phyloP scores from a whole-genome alignment of 768 basidiomycete species.

The Rhizopogon vulgaris region DNA sequence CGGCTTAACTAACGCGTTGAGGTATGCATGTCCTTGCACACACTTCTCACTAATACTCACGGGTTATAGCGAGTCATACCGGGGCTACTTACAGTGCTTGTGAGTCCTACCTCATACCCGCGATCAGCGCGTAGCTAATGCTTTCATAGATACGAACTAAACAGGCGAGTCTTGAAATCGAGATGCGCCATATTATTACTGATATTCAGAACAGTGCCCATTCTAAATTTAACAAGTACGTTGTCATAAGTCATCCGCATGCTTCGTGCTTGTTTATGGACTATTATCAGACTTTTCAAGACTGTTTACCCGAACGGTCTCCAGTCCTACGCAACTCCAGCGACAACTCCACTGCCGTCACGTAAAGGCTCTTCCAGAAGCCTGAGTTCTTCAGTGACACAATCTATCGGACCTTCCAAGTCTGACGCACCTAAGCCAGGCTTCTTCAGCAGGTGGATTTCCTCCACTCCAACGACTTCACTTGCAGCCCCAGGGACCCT shows the following conservation, averaged over 20 bases:
- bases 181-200: neutral
- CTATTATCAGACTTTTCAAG: conserved; percentile 51
- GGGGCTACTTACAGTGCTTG: conserved; percentile 76
- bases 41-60: neutral
- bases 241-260: neutral
- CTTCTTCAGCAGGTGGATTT: conserved; percentile 36
- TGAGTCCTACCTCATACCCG: conserved; percentile 27
- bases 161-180: conserved; percentile 35
- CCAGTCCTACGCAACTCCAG: conserved; percentile 35
- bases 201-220: conserved; percentile 42
- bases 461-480: conserved; percentile 11
- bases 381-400: conserved; percentile 13
- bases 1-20: conserved; percentile 65
- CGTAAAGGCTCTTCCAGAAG: conserved; percentile 26
- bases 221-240: conserved; percentile 66
- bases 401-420: conserved; percentile 9
- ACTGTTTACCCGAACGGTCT: conserved; percentile 61
- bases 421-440: conserved; percentile 16
- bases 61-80: conserved; percentile 58
- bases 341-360: conserved; percentile 29
- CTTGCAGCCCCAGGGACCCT: conserved; percentile 15
- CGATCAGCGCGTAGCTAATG: conserved; percentile 8
- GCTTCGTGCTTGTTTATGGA: conserved; percentile 2
- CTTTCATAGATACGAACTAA: conserved; percentile 38
- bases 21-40: conserved; percentile 31